A percentile compares a stretch with the other conserved stretches of the same genome.
Conservation (phyloP, 192 early-diverging fungal species). For the Coemansia asiatica region DNA sequence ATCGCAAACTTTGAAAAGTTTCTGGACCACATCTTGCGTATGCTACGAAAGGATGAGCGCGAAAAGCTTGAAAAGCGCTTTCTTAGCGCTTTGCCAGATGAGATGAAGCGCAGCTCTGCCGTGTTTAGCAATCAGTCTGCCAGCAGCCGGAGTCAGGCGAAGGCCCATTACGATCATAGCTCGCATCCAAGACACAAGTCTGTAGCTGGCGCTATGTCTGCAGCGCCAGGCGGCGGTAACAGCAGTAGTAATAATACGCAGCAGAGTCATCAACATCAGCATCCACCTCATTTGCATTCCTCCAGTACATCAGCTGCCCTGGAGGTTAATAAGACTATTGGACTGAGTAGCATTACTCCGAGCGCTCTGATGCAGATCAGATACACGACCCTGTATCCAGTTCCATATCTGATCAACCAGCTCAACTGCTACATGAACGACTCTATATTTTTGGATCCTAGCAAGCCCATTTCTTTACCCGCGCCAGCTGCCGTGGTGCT, state of each 20-base stretch:
- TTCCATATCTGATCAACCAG: conserved; percentile 33
- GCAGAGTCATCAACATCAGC: conserved; percentile 12
- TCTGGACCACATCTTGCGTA: conserved; percentile 62
- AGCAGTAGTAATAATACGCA: neutral
- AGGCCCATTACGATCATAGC: neutral
- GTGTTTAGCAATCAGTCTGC: conserved; percentile 2
- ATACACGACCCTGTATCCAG: conserved; percentile 44
- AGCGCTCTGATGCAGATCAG: conserved; percentile 49
- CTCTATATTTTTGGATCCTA: conserved; percentile 28
- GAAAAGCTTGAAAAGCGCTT: conserved; percentile 32
- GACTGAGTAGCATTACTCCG: conserved; percentile 29
- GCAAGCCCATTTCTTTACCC: conserved; percentile 27
- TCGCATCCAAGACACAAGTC: conserved; percentile 4
- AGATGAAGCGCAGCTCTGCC: conserved; percentile 14
- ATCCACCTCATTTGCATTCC: neutral
- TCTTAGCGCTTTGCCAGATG: conserved; percentile 28
- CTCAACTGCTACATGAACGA: conserved; percentile 38
- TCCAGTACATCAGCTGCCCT: neutral
- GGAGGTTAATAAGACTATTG: conserved; percentile 15
- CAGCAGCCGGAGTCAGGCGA: neutral
- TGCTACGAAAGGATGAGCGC: conserved; percentile 31
- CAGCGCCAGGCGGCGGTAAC: neutral
- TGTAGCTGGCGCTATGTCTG: neutral
- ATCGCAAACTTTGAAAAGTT: conserved; percentile 84
- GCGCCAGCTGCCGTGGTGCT: conserved; percentile 15